Percentiles rank a stretch among this genome's conserved stretches.
These are phyloP conservation scores for Cotoneaster glaucophyllus DNA, from an alignment of 306 rosid genomes.

Conservation along the genomic window DNA sequence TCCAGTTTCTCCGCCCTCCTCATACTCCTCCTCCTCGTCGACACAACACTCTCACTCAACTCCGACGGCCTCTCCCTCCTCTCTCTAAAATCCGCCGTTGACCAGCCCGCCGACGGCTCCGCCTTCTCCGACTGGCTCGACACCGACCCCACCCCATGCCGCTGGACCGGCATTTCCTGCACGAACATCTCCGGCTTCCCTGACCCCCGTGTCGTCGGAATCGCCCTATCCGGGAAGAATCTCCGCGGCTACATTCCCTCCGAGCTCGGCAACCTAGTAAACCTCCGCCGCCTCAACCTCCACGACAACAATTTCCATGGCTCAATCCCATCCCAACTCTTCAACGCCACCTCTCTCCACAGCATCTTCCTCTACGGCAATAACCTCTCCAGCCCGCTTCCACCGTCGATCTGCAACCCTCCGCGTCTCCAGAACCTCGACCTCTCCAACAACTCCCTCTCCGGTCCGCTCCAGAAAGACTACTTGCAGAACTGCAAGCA, in stretches of 20 bases:
- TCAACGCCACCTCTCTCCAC: conserved; percentile 84
- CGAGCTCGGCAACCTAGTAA: conserved; percentile 68
- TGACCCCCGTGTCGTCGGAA: conserved; percentile 74
- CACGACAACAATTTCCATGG: conserved; percentile 71
- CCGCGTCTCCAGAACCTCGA: conserved; percentile 82
- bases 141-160: conserved; percentile 58
- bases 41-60: conserved; percentile 36
- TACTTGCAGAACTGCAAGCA: conserved; percentile 48
- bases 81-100: conserved; percentile 85
- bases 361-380: conserved; percentile 75
- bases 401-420: conserved; percentile 58
- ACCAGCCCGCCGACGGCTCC: conserved; percentile 24
- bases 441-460: conserved; percentile 72
- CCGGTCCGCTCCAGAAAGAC: conserved; percentile 44
- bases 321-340: conserved; percentile 66
- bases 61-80: conserved; percentile 90
- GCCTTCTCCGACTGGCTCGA: conserved; percentile 79
- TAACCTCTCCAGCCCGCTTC: conserved; percentile 74
- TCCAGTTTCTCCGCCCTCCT: not conserved
- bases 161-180: conserved; percentile 85
- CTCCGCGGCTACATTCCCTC: conserved; percentile 91
- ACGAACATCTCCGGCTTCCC: conserved; percentile 48
- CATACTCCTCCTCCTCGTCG: not conserved
- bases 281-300: conserved; percentile 82
- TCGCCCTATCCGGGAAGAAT: conserved; percentile 58